Conservation (phyloP, 176 grass and related monocot species). For the Oryza punctata region DNA sequence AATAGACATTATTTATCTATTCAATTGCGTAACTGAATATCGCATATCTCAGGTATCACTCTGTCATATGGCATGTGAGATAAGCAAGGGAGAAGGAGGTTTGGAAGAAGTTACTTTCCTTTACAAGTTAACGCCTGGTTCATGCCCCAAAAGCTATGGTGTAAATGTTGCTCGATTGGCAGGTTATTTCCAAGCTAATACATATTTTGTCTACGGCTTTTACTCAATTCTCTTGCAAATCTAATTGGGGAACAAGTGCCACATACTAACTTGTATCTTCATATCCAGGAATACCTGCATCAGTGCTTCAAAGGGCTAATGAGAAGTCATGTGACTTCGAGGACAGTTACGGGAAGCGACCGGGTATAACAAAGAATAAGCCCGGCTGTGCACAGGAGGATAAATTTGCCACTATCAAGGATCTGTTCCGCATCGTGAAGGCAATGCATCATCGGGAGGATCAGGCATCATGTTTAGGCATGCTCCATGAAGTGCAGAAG, state of each 20-base stretch:
- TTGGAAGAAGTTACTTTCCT: constrained; percentile 93
- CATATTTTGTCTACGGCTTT: constrained; percentile 13
- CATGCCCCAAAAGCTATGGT: constrained; percentile 99
- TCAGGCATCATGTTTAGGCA: constrained; percentile 39
- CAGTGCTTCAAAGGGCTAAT: constrained; percentile 73
- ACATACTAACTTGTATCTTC: constrained; percentile 21
- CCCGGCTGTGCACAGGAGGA: constrained; percentile 22
- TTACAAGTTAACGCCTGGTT: constrained; percentile 74
- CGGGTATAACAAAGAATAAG: constrained; percentile 12
- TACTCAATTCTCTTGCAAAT: constrained; percentile 20
- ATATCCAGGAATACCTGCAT: constrained; percentile 74
- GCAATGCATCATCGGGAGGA: constrained; percentile 37
- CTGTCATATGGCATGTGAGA: constrained; percentile 89
- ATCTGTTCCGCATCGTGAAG: constrained; percentile 43
- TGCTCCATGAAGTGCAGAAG: constrained; percentile 58
- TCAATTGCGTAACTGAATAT: constrained; percentile 39
- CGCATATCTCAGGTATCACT: constrained; percentile 63
- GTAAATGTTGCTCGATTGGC: constrained; percentile 96
- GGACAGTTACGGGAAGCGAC: constrained; percentile 60
- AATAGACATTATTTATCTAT: constrained; percentile 20
- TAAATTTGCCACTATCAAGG: constrained; percentile 51
- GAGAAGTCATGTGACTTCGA: constrained; percentile 86
- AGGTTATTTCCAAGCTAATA: constrained; percentile 52
- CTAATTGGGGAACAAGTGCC: background rate
- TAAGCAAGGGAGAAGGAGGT: constrained; percentile 62